Evolutionary conservation across 352 stramenopile genomes (phyloP).

Genomic region (Phytophthora sp.): DNA sequence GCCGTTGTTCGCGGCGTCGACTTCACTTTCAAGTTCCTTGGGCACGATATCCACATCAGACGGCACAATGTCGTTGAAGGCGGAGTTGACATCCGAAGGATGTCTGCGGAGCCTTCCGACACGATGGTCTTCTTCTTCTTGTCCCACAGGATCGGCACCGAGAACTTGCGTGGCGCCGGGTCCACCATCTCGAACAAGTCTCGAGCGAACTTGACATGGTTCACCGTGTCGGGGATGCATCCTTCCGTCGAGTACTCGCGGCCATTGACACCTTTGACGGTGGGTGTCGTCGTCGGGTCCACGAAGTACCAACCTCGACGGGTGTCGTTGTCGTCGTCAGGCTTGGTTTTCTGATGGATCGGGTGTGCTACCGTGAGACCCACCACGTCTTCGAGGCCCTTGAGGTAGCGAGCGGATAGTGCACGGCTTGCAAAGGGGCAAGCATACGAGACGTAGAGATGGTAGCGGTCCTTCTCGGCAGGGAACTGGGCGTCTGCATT

Average conservation of each 20-base stretch:
- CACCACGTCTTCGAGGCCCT: constrained; percentile 92
- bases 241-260: constrained; percentile 12
- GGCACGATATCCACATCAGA: constrained; percentile 58
- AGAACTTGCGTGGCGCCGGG: constrained; percentile 12
- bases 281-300: background rate
- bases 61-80: constrained; percentile 37
- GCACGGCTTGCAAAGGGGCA: constrained; percentile 80
- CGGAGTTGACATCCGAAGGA: constrained; percentile 66
- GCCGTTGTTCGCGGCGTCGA: constrained; percentile 67
- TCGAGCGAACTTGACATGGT: constrained; percentile 17
- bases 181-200: constrained; percentile 40
- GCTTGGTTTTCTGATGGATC: constrained; percentile 27
- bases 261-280: constrained; percentile 5
- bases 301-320: constrained; percentile 35
- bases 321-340: constrained; percentile 30
- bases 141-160: constrained; percentile 75
- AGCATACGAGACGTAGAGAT: constrained; percentile 92
- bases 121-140: constrained; percentile 39
- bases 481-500: constrained; percentile 23
- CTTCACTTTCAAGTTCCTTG: constrained; percentile 38
- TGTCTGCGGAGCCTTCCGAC: constrained; percentile 37
- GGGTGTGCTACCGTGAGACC: constrained; percentile 82
- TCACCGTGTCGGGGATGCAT: constrained; percentile 3
- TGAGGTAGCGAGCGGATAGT: constrained; percentile 81
- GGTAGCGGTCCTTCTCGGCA: constrained; percentile 63